Conservation (phyloP, 2,329 filamentous ascomycete genomes). For the Apiospora aurea region DNA sequence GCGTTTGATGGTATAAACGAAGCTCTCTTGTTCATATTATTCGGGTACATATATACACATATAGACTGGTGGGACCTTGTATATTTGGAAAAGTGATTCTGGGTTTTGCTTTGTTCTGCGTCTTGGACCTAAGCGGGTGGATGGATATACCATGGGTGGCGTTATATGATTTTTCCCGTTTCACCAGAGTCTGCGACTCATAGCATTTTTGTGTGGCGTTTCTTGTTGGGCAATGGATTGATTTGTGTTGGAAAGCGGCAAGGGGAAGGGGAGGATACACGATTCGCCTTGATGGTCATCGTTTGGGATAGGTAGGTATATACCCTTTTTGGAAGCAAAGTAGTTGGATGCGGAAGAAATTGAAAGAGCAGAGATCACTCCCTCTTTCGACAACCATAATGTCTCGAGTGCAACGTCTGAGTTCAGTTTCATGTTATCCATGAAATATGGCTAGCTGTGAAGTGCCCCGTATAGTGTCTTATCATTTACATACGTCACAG, state of each 20-base stretch:
- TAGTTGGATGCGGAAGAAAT: conserved; percentile 6
- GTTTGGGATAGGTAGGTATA: conserved; percentile 24
- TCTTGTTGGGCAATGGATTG: conserved; percentile 22
- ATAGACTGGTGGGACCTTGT: conserved; percentile 17
- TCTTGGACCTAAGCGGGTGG: not conserved
- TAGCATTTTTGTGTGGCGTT: conserved; percentile 4
- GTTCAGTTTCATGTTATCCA: not conserved
- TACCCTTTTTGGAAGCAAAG: conserved; percentile 23
- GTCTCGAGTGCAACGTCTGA: not conserved
- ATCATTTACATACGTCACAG: not conserved
- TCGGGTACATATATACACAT: conserved; percentile 10
- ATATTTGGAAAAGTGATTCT: conserved; percentile 18
- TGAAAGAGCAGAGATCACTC: not conserved
- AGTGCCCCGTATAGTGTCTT: not conserved
- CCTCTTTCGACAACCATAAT: not conserved
- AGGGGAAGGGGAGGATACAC: conserved; percentile 12
- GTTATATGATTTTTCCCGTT: not conserved
- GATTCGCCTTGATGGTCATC: conserved; percentile 33
- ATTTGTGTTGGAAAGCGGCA: conserved; percentile 25
- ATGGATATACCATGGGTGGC: conserved; percentile 30
- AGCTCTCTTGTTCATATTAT: conserved; percentile 1
- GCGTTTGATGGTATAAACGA: conserved; percentile 13
- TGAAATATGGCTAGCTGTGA: not conserved
- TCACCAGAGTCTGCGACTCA: conserved; percentile 34
- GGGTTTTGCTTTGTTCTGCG: not conserved